Base-by-base conservation (phyloP, 2,329 filamentous ascomycete species). In the Xylaria sp. region DNA sequence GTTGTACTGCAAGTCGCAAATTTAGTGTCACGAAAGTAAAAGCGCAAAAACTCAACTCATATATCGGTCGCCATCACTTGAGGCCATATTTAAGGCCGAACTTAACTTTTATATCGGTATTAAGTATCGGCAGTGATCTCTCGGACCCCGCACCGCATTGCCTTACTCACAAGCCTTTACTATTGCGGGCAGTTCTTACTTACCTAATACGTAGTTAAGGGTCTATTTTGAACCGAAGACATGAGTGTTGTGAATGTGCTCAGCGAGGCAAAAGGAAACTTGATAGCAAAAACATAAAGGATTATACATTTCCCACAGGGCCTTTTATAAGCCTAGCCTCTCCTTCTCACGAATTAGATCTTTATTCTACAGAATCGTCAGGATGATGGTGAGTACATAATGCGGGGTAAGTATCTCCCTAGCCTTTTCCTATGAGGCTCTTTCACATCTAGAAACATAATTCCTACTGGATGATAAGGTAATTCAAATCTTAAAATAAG, bases 71-170 rank as follows among this genome's bases (percentile, higher is more conserved):
- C 33, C 33, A 33, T 33, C 33, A 33, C 33, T 33, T 10, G 7
- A 33, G 7, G 33, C 33, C 33, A 10, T 33, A 2, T 33, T 33
- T 33, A 33, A 33, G 33, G 7, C 33, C 33, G 33, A 49, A 17
- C 38, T 42, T n/a, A 13, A 53, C 54, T 53, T 48, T 13, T 20
- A 51, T 49, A 53, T 40, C 51, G 40, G 51, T 40, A 56, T 28
- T 46, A 6, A 6, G 9, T 6, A 54, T 59, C 56, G 56, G 63
- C 38, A 60, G 36, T 38, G 48, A 23, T 26, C 33, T 31, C 28
- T 56, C 15, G 6, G 40, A 64, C 65, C 65, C 65, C 65, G 56
- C 65, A 59, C 38, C 5, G 28, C 65, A 59, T 44, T 62, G 20
- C 23, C 36, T 42, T 33, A 11, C 49, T 31, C 3, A 33, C 33